These are phyloP conservation scores for Hyaloscypha hepaticicola DNA, from an alignment of 495 filamentous ascomycete genomes.

Conservation along the genomic window DNA sequence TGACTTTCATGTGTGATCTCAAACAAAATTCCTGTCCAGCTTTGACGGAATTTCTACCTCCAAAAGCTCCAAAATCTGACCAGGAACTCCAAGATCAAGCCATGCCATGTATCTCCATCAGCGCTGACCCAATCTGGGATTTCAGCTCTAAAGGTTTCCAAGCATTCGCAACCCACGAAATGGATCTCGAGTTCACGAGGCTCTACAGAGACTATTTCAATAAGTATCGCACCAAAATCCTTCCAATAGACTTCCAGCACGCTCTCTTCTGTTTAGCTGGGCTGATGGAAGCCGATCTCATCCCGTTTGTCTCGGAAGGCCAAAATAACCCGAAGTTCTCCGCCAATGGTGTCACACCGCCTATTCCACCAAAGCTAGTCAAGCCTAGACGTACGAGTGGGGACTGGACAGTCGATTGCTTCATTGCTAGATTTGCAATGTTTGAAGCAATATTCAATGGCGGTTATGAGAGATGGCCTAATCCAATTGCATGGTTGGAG, in stretches of 20 bases:
- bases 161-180: background rate
- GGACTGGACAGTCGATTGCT: constrained; percentile 15
- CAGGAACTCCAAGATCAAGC: background rate
- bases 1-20: background rate
- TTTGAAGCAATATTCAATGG: constrained; percentile 4
- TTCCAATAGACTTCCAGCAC: background rate
- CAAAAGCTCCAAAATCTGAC: background rate
- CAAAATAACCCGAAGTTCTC: background rate
- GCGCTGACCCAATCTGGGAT: background rate
- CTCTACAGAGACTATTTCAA: background rate
- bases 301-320: constrained; percentile 7
- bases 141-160: background rate
- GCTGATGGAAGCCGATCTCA: background rate
- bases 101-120: background rate
- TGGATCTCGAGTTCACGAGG: background rate
- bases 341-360: background rate
- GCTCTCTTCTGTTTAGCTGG: constrained; percentile 1
- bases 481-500: constrained; percentile 16
- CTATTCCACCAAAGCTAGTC: background rate
- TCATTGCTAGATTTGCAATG: constrained; percentile 4
- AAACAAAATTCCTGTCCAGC: background rate
- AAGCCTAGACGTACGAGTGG: background rate
- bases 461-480: constrained; percentile 2
- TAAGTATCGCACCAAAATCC: background rate
- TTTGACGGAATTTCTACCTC: background rate